Base-by-base conservation (phyloP, 1,139 yeast genomes). In the Scheffersomyces parashehatae region DNA sequence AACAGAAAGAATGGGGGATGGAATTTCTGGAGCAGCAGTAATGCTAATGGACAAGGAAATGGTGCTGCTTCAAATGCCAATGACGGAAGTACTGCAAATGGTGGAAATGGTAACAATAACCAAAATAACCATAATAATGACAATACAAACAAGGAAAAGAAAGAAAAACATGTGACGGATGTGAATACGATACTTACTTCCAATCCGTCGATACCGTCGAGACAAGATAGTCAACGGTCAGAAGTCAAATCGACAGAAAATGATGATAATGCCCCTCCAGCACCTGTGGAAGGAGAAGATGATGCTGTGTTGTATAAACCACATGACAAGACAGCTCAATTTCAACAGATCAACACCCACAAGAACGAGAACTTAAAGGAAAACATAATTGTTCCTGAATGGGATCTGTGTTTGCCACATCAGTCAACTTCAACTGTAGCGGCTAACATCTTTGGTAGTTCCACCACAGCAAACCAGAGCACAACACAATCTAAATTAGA, bases 241-340 rank as follows among this genome's bases (percentile, higher is more conserved):
- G 13, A 28, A 15, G 33, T 5, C 12, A 29, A 15, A 4, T 29
- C 34, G 36, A 37, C 42, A 16, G 41, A 41, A 4, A 45, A 46
- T 8, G 49, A 45, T 2, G 44, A 40, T 7, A 7, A 35, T 11
- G 34, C 43, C 7, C 34, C 46, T 6, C 47, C 47, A 2, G 40
- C 47, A 3, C 47, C 49, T 28, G 35, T 37, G 14, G 38, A 52
- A 15, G 55, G 41, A 36, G 51, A 44, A 40, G 77, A 73, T 42
- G 79, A 74, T 53, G 79, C 79, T 1, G 78, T 74, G 2, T 61
- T 74, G 46, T 74, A 73, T 53, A 73, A 73, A 46, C 76, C 79
- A 2, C 79, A 74, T 45, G 68, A 68, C 44, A 66, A 70, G 41
- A 60, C 77, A 3, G 58, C 64, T 16, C 75, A 73, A 46, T 73